These are phyloP conservation scores for Leptographium flavum DNA, from an alignment of 2,329 filamentous ascomycete genomes.

Conservation along the genomic window DNA sequence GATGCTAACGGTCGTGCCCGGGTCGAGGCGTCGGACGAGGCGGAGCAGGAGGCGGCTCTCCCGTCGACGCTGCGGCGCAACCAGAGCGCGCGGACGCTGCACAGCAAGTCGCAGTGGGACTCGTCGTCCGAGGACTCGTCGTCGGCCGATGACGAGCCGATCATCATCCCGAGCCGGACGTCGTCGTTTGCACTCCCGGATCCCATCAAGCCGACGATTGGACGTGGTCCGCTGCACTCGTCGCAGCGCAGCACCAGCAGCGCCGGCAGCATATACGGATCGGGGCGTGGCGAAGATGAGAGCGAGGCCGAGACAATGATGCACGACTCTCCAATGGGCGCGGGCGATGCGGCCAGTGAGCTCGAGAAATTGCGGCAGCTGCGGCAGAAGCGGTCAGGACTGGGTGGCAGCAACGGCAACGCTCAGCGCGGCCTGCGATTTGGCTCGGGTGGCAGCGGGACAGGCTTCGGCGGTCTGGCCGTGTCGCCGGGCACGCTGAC, in stretches of 20 bases:
- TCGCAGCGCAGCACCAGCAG: conserved; percentile 32
- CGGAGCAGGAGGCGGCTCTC: conserved; percentile 17
- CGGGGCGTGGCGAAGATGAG: conserved; percentile 25
- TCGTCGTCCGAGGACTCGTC: conserved; percentile 37
- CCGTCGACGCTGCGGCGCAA: conserved; percentile 9
- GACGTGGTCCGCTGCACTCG: conserved; percentile 30
- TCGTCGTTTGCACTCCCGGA: conserved; percentile 44
- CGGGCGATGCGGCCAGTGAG: conserved; percentile 45
- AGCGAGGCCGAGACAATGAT: conserved; percentile 47
- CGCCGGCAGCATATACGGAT: conserved; percentile 23
- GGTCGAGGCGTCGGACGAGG: conserved; percentile 35
- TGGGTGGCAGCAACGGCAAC: conserved; percentile 6
- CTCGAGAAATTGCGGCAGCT: conserved; percentile 42
- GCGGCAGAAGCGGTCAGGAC: conserved; percentile 22
- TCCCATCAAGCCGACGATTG: conserved; percentile 30
- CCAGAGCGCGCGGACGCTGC: conserved; percentile 13
- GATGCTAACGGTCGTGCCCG: conserved; percentile 46
- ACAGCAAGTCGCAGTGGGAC: conserved; percentile 21
- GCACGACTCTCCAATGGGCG: conserved; percentile 24
- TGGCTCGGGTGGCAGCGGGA: conserved; percentile 12
- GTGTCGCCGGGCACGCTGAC: conserved; percentile 38
- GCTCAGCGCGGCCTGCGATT: conserved; percentile 4
- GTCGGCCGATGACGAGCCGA: conserved; percentile 49
- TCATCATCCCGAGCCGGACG: conserved; percentile 47
- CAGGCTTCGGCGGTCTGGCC: conserved; percentile 8